Evolutionary conservation across 345 rosid species (phyloP), one percentile per base, ranked within the genome.

Genomic region (Citrus hindsii): DNA sequence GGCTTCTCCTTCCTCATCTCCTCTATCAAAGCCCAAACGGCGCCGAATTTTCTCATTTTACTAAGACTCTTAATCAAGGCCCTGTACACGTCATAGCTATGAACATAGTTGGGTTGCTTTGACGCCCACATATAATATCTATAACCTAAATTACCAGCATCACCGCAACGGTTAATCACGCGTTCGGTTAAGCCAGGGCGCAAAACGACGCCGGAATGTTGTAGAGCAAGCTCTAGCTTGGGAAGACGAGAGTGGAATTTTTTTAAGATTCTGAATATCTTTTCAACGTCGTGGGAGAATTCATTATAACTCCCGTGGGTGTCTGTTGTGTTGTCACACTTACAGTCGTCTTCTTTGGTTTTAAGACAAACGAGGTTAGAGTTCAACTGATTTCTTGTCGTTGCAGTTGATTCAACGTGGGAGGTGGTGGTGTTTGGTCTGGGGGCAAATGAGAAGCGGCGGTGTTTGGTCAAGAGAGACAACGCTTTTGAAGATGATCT

Each of bases 21-120:
- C 79, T 95, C 98, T 4, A 95, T 81, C 63, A 95, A 84, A 40
- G 85, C 93, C 99, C 99, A 95, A 73, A 91, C 98, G 1, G 95
- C 88, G 48, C 87, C 98, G 14, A 92, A 91, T 70, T 91, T 92
- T 72, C 94, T 89, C 97, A 95, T 95, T 80, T 94, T 95, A 77
- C 97, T 87, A 14, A 94, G 74, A 76, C 89, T 82, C 79, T 82
- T 92, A 60, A 92, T 80, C 97, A 96, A 88, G 1, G 97, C 90
- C 71, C 85, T 92, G 82, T 90, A 96, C 6, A 86, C 87, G 63
- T 94, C 91, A 6, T 86, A 90, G 71, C 89, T 90, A 71, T 90
- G 97, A 69, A 79, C 79, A 66, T 89, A 92, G 14, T 92, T 88
- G 0, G 97, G 93, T 77, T 87, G 99, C 82, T 91, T 92, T 58